phyloP scores from a whole-genome alignment of 1,284 basidiomycete species.

The Sporisorium scitamineum region DNA sequence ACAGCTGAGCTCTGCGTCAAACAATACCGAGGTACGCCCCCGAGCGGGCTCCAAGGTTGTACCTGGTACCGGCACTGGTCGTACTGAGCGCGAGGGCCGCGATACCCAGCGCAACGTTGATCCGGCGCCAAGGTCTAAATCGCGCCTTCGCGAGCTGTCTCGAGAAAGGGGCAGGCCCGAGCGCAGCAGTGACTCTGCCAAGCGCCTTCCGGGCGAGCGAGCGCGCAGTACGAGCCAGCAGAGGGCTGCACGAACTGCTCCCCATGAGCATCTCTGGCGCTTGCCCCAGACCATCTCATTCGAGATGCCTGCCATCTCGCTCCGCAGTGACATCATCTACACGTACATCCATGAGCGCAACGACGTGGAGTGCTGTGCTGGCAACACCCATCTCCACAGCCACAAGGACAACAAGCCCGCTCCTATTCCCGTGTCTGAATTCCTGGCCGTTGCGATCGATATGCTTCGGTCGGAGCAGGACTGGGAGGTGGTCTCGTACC shows the following conservation, averaged over 20 bases:
- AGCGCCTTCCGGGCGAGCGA: slow-evolving; percentile 26
- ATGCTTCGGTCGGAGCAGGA: slow-evolving; percentile 82
- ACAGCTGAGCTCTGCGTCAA: slow-evolving; percentile 52
- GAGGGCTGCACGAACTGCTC: slow-evolving; percentile 20
- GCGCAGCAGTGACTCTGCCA: slow-evolving; percentile 28
- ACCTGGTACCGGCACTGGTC: slow-evolving; percentile 1
- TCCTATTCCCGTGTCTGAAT: slow-evolving; percentile 80
- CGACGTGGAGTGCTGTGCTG: slow-evolving; percentile 71
- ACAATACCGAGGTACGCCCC: slow-evolving; percentile 13
- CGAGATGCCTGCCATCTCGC: slow-evolving; percentile 71
- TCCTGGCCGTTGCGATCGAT: slow-evolving; percentile 77
- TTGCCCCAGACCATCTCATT: slow-evolving; percentile 82
- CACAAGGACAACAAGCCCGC: slow-evolving; percentile 49
- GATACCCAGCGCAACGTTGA: slow-evolving; percentile 41
- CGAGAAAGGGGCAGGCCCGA: slow-evolving; percentile 40
- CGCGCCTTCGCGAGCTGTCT: slow-evolving; percentile 47
- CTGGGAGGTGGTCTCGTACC: slow-evolving; percentile 95
- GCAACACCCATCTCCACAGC: slow-evolving; percentile 54
- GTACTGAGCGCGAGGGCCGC: slow-evolving; percentile 41
- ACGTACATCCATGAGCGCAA: slow-evolving; percentile 65
- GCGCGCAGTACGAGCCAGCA: slow-evolving; percentile 74
- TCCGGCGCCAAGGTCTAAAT: slow-evolving; percentile 29
- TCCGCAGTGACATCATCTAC: slow-evolving; percentile 73
- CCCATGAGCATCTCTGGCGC: slow-evolving; percentile 75
- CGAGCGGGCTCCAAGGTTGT: slow-evolving; percentile 26